These are phyloP conservation scores for Apodospora peruviana DNA, from an alignment of 495 filamentous ascomycete species.

Conservation along the genomic window DNA sequence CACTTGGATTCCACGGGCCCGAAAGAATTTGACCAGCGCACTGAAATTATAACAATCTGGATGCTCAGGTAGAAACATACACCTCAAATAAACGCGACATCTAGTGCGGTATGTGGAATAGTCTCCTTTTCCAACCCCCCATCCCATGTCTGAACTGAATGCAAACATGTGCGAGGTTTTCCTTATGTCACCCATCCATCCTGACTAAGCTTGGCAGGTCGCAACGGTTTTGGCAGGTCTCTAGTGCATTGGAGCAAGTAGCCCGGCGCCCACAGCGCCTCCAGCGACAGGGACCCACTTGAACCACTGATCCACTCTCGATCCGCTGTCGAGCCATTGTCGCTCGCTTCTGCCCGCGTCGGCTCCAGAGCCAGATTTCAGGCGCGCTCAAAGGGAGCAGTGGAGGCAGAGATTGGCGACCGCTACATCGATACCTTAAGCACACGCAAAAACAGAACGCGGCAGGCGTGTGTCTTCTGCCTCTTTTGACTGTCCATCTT, in stretches of 20 bases:
- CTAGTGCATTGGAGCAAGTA: conserved; percentile 9
- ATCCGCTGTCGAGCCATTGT: background rate
- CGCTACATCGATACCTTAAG: background rate
- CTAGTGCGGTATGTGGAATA: too few species aligned
- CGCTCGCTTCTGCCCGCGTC: conserved; percentile 27
- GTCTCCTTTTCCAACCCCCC: too few species aligned
- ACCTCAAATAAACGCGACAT: too few species aligned
- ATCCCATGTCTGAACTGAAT: too few species aligned
- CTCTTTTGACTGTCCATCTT: background rate
- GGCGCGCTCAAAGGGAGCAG: background rate
- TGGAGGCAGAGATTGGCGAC: background rate
- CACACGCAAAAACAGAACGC: background rate
- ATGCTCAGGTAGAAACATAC: too few species aligned
- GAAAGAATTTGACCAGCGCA: too few species aligned
- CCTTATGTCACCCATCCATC: background rate
- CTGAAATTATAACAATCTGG: too few species aligned
- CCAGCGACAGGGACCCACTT: background rate
- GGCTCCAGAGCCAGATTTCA: conserved; percentile 13
- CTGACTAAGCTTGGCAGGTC: background rate
- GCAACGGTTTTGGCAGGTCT: background rate
- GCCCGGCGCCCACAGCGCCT: background rate
- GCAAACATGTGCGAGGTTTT: too few species aligned
- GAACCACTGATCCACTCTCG: conserved; percentile 10
- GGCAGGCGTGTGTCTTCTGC: background rate
- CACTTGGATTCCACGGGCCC: too few species aligned